A percentile compares a stretch with the other conserved stretches of the same genome.
phyloP scores from a whole-genome alignment of 495 filamentous ascomycete species.

The Penicillium coprophilum region DNA sequence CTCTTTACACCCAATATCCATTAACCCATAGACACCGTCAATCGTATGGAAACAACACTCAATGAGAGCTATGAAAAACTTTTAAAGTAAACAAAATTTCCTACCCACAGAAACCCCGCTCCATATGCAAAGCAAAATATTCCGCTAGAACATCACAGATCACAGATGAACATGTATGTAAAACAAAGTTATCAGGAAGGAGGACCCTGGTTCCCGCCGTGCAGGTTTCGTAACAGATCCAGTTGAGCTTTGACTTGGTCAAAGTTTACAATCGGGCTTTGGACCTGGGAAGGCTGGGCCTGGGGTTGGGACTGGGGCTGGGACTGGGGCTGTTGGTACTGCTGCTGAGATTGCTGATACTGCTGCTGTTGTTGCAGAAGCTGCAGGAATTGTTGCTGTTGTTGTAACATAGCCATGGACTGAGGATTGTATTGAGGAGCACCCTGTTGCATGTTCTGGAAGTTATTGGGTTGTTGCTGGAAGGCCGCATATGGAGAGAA shows the following conservation, averaged over 20 bases:
- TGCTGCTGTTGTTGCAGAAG: conserved; percentile 34
- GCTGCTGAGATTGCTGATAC: conserved; percentile 28
- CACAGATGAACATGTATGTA: conserved; percentile 13
- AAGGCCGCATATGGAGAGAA: conserved; percentile 35
- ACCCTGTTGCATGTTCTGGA: conserved; percentile 44
- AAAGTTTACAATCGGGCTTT: conserved; percentile 39
- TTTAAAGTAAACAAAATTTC: conserved; percentile 13
- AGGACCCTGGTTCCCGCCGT: conserved; percentile 39
- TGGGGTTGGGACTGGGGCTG: conserved; percentile 35
- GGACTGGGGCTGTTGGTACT: conserved; percentile 44
- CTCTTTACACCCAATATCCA: too few relatives aligned
- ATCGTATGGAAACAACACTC: background rate
- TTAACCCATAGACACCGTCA: conserved; percentile 13
- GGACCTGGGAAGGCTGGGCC: conserved; percentile 4
- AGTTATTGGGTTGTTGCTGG: conserved; percentile 32
- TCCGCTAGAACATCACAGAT: conserved; percentile 16
- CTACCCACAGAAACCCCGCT: conserved; percentile 21
- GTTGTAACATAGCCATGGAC: conserved; percentile 55
- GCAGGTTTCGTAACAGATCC: conserved; percentile 46
- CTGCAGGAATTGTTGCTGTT: conserved; percentile 44
- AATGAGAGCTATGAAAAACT: conserved; percentile 12
- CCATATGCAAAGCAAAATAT: conserved; percentile 40
- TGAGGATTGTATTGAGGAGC: conserved; percentile 64
- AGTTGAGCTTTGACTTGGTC: conserved; percentile 49
- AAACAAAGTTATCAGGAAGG: conserved; percentile 28